Evolutionary conservation across 2,329 filamentous ascomycete species (phyloP).

Genomic region (Fusarium buharicum): DNA sequence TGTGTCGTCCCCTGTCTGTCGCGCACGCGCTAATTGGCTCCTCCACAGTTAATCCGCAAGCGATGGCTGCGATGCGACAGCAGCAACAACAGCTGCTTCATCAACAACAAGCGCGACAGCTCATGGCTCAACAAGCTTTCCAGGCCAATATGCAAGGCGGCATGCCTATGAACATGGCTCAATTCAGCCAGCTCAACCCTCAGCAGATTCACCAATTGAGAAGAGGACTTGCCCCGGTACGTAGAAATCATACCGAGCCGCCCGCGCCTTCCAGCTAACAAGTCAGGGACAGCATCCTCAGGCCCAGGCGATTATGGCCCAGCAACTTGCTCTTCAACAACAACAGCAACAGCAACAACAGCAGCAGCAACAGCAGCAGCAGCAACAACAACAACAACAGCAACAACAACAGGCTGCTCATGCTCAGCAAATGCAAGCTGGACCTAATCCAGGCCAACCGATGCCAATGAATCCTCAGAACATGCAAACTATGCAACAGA

Average conservation of each 20-base stretch:
- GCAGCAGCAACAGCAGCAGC: conserved; percentile 50
- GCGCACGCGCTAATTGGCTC: conserved; percentile 23
- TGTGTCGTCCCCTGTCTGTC: conserved; percentile 20
- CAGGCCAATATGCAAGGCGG: conserved; percentile 62
- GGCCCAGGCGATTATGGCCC: conserved; percentile 55
- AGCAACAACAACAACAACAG: conserved; percentile 51
- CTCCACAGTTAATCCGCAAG: conserved; percentile 51
- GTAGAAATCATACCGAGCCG: conserved; percentile 30
- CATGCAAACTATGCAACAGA: conserved; percentile 58
- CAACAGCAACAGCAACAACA: conserved; percentile 52
- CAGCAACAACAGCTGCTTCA: conserved; percentile 68
- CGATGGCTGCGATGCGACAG: conserved; percentile 60
- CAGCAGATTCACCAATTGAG: conserved; percentile 65
- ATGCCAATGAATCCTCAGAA: conserved; percentile 61
- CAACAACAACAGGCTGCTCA: conserved; percentile 52
- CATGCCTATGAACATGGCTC: conserved; percentile 64
- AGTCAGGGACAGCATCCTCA: conserved; percentile 47
- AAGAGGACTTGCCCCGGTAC: conserved; percentile 55
- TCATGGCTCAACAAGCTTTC: conserved; percentile 66
- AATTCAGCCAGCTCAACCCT: conserved; percentile 61
- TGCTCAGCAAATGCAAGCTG: conserved; percentile 54
- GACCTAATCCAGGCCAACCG: conserved; percentile 58
- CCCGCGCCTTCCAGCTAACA: conserved; percentile 28
- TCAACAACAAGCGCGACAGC: conserved; percentile 65
- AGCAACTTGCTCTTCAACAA: conserved; percentile 52